Evolutionary conservation across 352 stramenopile genomes (phyloP).

Genomic region (Phytopythium oedochilum): DNA sequence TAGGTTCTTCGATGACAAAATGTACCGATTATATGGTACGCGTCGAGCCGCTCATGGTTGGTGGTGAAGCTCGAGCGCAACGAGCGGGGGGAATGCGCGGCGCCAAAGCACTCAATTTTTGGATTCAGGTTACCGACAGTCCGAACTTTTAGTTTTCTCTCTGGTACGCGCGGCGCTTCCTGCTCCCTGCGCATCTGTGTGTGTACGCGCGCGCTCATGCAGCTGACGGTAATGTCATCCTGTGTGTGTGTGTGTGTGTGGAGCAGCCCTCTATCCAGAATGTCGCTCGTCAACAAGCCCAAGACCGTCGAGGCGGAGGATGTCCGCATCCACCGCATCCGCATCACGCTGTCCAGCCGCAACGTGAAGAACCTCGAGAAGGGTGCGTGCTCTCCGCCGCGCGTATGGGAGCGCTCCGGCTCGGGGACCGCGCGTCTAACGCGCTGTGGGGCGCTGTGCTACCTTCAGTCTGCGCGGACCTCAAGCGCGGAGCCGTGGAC

Average conservation of each 20-base stretch:
- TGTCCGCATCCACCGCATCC: slow-evolving; percentile 94
- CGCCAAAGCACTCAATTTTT: slow-evolving; percentile 32
- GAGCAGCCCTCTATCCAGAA: slow-evolving; percentile 84
- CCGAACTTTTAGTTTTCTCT: slow-evolving; percentile 44
- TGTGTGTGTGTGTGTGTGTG: no score
- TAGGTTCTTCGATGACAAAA: no score
- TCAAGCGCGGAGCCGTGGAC: slow-evolving; percentile 97
- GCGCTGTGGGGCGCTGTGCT: background rate
- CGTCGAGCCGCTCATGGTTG: slow-evolving; percentile 6
- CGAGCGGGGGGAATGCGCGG: background rate
- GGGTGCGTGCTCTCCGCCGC: slow-evolving; percentile 26
- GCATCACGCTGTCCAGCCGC: slow-evolving; percentile 98
- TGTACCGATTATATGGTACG: background rate
- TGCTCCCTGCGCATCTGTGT: background rate
- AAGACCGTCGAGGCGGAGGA: slow-evolving; percentile 85
- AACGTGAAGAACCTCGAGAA: slow-evolving; percentile 99
- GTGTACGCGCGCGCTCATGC: no score
- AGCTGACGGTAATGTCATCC: no score
- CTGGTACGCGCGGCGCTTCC: slow-evolving; percentile 44
- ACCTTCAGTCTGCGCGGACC: slow-evolving; percentile 91
- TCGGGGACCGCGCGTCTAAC: background rate
- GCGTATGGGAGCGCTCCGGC: slow-evolving; percentile 1
- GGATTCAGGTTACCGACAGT: slow-evolving; percentile 91
- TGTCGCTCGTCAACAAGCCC: slow-evolving; percentile 85
- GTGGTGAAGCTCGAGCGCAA: slow-evolving; percentile 6